phyloP scores from a whole-genome alignment of 2,329 filamentous ascomycete genomes.

The Apiospora arundinis region DNA sequence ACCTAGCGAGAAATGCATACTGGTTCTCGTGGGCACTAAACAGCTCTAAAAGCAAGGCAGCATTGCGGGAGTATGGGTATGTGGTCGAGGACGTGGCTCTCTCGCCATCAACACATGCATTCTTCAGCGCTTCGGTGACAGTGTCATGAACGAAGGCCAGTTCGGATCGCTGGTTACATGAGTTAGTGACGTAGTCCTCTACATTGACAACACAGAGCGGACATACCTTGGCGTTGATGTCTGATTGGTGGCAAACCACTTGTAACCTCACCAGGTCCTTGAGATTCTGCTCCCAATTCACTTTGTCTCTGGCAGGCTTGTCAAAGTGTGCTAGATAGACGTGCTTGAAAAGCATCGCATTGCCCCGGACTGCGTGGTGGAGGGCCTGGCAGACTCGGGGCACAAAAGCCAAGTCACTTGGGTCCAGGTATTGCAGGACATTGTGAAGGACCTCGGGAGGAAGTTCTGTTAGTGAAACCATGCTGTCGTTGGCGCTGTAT shows the following conservation, averaged over 20 bases:
- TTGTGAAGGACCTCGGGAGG: slow-evolving; percentile 69
- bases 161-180: slow-evolving; percentile 45
- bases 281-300: slow-evolving; percentile 52
- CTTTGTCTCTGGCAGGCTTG: slow-evolving; percentile 37
- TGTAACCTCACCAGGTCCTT: slow-evolving; percentile 52
- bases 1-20: slow-evolving; percentile 67
- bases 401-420: slow-evolving; percentile 61
- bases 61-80: slow-evolving; percentile 54
- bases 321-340: slow-evolving; percentile 67
- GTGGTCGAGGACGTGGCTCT: slow-evolving; percentile 41
- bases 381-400: slow-evolving; percentile 59
- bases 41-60: slow-evolving; percentile 50
- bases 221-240: slow-evolving; percentile 47
- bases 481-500: not conserved
- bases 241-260: slow-evolving; percentile 45
- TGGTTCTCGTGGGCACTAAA: slow-evolving; percentile 57
- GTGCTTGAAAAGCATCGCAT: slow-evolving; percentile 64
- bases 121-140: slow-evolving; percentile 52
- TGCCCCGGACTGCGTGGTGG: slow-evolving; percentile 60
- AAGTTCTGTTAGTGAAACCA: slow-evolving; percentile 46
- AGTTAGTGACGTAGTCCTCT: not conserved
- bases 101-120: slow-evolving; percentile 46
- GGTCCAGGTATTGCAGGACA: slow-evolving; percentile 63
- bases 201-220: not conserved
- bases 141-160: slow-evolving; percentile 55